A percentile compares a stretch with the other conserved stretches of the same genome.
Evolutionary conservation across 2,329 filamentous ascomycete species (phyloP).

Genomic region (Fusarium sp.): DNA sequence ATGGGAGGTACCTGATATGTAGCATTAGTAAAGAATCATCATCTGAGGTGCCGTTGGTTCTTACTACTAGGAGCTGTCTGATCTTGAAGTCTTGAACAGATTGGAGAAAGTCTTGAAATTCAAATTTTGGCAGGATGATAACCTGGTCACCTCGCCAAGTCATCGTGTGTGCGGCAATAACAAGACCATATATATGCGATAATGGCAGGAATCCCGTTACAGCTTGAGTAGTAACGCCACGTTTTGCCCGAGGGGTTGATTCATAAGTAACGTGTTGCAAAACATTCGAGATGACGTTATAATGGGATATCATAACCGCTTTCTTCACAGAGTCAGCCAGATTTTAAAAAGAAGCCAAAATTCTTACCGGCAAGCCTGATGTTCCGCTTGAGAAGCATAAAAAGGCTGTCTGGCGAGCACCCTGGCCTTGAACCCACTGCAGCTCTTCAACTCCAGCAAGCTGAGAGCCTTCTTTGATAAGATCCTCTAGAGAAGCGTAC

Average conservation of each 20-base stretch:
- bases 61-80: conserved; percentile 21
- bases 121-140: conserved; percentile 81
- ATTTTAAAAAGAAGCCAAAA: accelerated
- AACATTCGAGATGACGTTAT: conserved; percentile 81
- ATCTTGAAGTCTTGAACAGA: conserved; percentile 25
- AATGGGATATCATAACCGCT: conserved; percentile 86
- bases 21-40: accelerated
- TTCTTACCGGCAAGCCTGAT: conserved; percentile 75
- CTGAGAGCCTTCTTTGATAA: conserved; percentile 69
- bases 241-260: conserved; percentile 52
- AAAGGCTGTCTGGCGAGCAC: conserved; percentile 75
- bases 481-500: conserved; percentile 66
- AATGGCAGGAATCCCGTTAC: conserved; percentile 77
- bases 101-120: conserved; percentile 69
- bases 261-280: conserved; percentile 66
- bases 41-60: accelerated
- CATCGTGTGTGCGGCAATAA: conserved; percentile 74
- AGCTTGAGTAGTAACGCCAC: conserved; percentile 56
- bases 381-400: conserved; percentile 85
- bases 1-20: conserved; percentile 15
- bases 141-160: conserved; percentile 79
- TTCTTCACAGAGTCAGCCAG: conserved; percentile 61
- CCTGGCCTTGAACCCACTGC: conserved; percentile 72
- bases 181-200: conserved; percentile 84
- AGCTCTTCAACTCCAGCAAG: conserved; percentile 64